Conservation (phyloP, 306 rosid species). For the Castanea crenata region DNA sequence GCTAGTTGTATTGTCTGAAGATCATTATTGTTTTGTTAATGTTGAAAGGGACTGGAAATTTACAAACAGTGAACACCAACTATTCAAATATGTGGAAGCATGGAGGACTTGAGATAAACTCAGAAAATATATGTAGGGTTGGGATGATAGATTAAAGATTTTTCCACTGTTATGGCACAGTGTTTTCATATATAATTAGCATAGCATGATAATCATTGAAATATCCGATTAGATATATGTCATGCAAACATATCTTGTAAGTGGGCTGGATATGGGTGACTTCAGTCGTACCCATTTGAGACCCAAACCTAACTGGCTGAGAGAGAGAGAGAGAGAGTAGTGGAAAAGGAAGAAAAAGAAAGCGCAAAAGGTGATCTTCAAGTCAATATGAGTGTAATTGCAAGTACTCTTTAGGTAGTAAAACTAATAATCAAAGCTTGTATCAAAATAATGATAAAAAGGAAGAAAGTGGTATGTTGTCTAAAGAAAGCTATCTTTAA, state of each 20-base stretch:
- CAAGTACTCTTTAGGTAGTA: constrained; percentile 42
- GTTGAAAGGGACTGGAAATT: neutral
- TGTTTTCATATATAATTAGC: neutral
- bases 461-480: constrained; percentile 28
- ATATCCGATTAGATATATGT: neutral
- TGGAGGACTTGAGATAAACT: neutral
- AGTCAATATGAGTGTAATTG: constrained; percentile 47
- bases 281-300: neutral
- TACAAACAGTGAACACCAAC: neutral
- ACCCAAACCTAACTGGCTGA: neutral
- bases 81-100: neutral
- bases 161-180: neutral
- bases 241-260: neutral
- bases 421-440: constrained; percentile 24
- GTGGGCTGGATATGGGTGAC: neutral
- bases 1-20: no score
- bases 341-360: neutral
- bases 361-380: constrained; percentile 15
- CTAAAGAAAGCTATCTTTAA: constrained; percentile 25
- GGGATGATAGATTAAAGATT: neutral
- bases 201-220: neutral
- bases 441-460: constrained; percentile 26
- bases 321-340: constrained; percentile 1
- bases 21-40: no score
- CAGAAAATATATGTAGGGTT: neutral